Percentiles rank a stretch among this genome's conserved stretches.
Evolutionary conservation across 805 yeast species (phyloP).

Genomic region (Saccharomycopsis amapae): DNA sequence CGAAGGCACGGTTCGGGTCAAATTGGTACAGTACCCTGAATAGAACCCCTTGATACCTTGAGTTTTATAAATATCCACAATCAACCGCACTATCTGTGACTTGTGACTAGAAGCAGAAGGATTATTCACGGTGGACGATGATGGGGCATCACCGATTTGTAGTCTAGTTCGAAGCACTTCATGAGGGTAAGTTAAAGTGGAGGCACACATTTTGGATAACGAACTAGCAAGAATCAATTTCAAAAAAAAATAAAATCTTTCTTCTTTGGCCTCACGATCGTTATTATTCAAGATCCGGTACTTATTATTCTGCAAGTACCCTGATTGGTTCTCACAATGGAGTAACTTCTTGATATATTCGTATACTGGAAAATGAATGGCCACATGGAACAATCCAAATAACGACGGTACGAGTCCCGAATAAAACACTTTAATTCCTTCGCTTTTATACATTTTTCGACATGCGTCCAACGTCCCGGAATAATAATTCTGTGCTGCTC

Average conservation of each 20-base stretch:
- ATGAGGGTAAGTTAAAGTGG: slow-evolving; percentile 88
- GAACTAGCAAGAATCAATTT: slow-evolving; percentile 63
- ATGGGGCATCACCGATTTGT: slow-evolving; percentile 47
- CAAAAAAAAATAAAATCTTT: slow-evolving; percentile 28
- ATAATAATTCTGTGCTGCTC: slow-evolving; percentile 37
- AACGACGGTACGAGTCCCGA: slow-evolving; percentile 87
- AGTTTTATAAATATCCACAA: slow-evolving; percentile 39
- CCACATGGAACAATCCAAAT: slow-evolving; percentile 87
- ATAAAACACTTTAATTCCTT: slow-evolving; percentile 77
- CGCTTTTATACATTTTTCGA: slow-evolving; percentile 64
- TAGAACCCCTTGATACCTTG: slow-evolving; percentile 84
- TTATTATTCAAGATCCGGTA: slow-evolving; percentile 17
- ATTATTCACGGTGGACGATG: slow-evolving; percentile 27
- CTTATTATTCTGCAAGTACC: slow-evolving; percentile 20
- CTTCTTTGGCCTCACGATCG: slow-evolving; percentile 22
- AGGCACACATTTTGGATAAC: slow-evolving; percentile 80
- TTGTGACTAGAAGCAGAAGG: too few relatives aligned
- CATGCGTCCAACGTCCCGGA: slow-evolving; percentile 82
- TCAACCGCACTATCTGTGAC: slow-evolving; percentile 3
- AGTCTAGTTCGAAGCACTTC: slow-evolving; percentile 88
- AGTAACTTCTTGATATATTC: slow-evolving; percentile 66
- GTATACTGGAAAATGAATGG: slow-evolving; percentile 92
- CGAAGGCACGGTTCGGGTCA: slow-evolving; percentile 89
- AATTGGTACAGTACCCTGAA: slow-evolving; percentile 79
- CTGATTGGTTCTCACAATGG: slow-evolving; percentile 26